These are phyloP conservation scores for Kluyveromyces aestuarii DNA, from an alignment of 805 yeast species.

Conservation along the genomic window DNA sequence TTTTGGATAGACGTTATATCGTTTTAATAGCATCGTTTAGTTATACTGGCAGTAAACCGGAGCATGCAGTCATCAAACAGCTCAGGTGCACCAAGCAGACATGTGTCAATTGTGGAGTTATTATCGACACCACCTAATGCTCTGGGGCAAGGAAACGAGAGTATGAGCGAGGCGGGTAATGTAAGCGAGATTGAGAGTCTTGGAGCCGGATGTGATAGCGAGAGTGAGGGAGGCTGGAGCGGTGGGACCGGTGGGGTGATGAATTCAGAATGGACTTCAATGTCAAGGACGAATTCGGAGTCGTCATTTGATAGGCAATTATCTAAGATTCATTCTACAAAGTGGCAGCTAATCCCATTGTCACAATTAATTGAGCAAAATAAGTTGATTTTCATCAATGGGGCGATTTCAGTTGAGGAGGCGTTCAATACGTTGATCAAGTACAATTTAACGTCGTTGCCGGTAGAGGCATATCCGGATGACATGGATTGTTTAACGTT, in stretches of 20 bases:
- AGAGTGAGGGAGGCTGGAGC: background rate
- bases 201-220: background rate
- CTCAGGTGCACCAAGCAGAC: constrained; percentile 26
- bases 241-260: background rate
- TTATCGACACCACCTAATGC: constrained; percentile 57
- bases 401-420: constrained; percentile 66
- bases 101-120: constrained; percentile 67
- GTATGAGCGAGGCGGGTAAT: background rate
- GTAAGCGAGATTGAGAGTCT: background rate
- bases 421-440: constrained; percentile 74
- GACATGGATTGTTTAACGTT: constrained; percentile 73
- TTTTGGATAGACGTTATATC: too few relatives aligned
- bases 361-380: constrained; percentile 70
- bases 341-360: constrained; percentile 69
- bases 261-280: constrained; percentile 73
- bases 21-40: too few relatives aligned
- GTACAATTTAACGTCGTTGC: constrained; percentile 76
- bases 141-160: background rate
- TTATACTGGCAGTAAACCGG: constrained; percentile 5
- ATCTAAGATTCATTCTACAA: constrained; percentile 20
- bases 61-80: constrained; percentile 1
- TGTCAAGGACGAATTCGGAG: constrained; percentile 26
- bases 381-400: constrained; percentile 61
- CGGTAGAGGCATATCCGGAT: constrained; percentile 50
- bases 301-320: constrained; percentile 6